Percentiles rank a stretch among this genome's conserved stretches.
Conservation (phyloP, 2,329 filamentous ascomycete species). For the Beauveria sp. region DNA sequence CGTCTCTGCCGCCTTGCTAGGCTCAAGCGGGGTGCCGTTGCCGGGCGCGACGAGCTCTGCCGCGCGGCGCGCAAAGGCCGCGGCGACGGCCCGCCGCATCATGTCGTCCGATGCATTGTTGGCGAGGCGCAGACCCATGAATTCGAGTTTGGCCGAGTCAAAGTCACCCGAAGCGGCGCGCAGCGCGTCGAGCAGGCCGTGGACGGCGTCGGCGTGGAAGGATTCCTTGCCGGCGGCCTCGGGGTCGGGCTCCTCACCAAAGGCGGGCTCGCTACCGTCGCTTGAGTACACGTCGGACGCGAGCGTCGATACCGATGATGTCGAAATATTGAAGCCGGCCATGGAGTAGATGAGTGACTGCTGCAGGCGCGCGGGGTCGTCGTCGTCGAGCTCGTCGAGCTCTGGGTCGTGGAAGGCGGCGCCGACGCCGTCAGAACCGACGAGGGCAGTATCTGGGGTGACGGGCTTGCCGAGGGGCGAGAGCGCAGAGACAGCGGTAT, state of each 20-base stretch:
- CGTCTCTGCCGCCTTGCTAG: conserved; percentile 56
- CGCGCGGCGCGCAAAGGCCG: conserved; percentile 76
- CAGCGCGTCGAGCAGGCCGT: conserved; percentile 79
- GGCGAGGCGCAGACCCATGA: conserved; percentile 85
- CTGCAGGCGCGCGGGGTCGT: conserved; percentile 45
- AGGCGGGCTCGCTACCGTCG: conserved; percentile 59
- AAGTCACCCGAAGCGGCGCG: conserved; percentile 70
- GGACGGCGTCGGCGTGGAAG: conserved; percentile 83
- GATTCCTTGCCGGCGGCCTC: conserved; percentile 47
- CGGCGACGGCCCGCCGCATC: conserved; percentile 78
- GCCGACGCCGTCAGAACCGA: conserved; percentile 45
- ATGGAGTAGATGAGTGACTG: conserved; percentile 49
- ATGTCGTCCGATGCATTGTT: conserved; percentile 85
- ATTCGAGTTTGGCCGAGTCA: conserved; percentile 75
- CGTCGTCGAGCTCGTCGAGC: conserved; percentile 41
- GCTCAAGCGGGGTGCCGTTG: conserved; percentile 41
- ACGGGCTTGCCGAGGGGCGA: conserved; percentile 29
- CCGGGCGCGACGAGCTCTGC: conserved; percentile 53
- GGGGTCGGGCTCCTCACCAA: conserved; percentile 43
- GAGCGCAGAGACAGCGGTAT: conserved; percentile 28
- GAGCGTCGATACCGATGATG: conserved; percentile 49
- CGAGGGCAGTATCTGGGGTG: conserved; percentile 34
- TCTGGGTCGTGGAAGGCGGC: conserved; percentile 39
- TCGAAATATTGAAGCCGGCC: conserved; percentile 44
- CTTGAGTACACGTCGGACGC: conserved; percentile 60